phyloP scores from a whole-genome alignment of 2,329 filamentous ascomycete species.

The Apiospora koreana region DNA sequence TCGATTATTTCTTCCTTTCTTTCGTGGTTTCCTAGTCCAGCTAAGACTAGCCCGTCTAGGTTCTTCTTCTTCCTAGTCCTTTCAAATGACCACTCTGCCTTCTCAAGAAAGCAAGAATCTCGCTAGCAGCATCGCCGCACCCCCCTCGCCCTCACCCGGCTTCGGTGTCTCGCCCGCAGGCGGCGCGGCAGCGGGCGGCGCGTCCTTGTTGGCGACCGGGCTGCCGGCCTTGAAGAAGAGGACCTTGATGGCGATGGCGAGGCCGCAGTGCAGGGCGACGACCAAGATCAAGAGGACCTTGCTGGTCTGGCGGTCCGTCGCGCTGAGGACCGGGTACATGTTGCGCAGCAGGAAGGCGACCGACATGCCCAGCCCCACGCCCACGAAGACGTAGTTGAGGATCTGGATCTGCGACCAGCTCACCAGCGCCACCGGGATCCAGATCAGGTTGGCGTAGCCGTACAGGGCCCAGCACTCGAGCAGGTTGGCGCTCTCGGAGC shows the following conservation, averaged over 20 bases:
- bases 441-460: conserved; percentile 94
- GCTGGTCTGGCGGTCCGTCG: conserved; percentile 88
- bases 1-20: not conserved
- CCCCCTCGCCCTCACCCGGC: conserved; percentile 15
- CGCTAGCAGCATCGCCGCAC: conserved; percentile 12
- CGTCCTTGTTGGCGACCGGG: conserved; percentile 41
- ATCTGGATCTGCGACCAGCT: conserved; percentile 84
- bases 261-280: conserved; percentile 80
- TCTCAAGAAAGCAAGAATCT: conserved; percentile 13
- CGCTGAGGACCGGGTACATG: conserved; percentile 86
- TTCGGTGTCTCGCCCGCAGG: conserved; percentile 14
- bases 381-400: conserved; percentile 93
- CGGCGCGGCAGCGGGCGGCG: not conserved
- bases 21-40: not conserved
- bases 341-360: conserved; percentile 84
- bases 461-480: conserved; percentile 96
- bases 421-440: conserved; percentile 91
- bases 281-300: conserved; percentile 86
- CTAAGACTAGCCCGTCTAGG: not conserved
- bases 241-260: conserved; percentile 93
- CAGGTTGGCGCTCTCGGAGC: conserved; percentile 87
- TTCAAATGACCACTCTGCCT: not conserved
- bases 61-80: not conserved
- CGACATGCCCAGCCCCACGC: conserved; percentile 79
- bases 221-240: conserved; percentile 89